Percentiles rank a stretch among this genome's conserved stretches.
Evolutionary conservation across 176 grass and related monocot species (phyloP).

Genomic region (Tillandsia leiboldiana): DNA sequence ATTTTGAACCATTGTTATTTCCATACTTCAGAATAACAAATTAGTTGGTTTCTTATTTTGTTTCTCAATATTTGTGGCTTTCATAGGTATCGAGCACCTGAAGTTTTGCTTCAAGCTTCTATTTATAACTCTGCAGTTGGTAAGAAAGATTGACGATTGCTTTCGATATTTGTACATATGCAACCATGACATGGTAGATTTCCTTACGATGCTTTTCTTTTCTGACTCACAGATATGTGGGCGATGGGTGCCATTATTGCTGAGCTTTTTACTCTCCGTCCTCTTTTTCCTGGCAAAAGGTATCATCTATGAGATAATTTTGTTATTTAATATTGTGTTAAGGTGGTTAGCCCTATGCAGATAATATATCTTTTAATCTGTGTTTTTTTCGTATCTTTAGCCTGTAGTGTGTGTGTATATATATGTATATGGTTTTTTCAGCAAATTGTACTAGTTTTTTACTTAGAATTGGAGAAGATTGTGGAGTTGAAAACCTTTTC

Average conservation of each 20-base stretch:
- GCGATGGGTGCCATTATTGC: constrained; percentile 98
- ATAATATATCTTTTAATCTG: no score
- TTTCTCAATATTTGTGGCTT: constrained; percentile 10
- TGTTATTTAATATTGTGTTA: neutral
- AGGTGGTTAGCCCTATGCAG: no score
- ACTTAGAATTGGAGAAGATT: no score
- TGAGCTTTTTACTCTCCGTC: constrained; percentile 81
- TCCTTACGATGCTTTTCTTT: neutral
- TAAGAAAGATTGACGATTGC: constrained; percentile 32
- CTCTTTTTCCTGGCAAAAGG: constrained; percentile 96
- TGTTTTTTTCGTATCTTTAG: no score
- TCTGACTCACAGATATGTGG: constrained; percentile 76
- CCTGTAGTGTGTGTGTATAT: no score
- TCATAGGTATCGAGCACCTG: constrained; percentile 88
- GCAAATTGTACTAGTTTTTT: no score
- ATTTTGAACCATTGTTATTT: constrained; percentile 12
- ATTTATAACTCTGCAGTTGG: constrained; percentile 91
- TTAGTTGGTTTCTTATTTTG: neutral
- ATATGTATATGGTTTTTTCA: no score
- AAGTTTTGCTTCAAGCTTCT: constrained; percentile 88
- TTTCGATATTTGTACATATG: constrained; percentile 10
- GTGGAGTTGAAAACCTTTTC: no score
- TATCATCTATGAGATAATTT: constrained; percentile 18
- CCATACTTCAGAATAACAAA: neutral
- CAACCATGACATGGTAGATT: constrained; percentile 6